Base-by-base conservation (phyloP, 2,329 filamentous ascomycete genomes). In the Chrysoporthe cubensis region DNA sequence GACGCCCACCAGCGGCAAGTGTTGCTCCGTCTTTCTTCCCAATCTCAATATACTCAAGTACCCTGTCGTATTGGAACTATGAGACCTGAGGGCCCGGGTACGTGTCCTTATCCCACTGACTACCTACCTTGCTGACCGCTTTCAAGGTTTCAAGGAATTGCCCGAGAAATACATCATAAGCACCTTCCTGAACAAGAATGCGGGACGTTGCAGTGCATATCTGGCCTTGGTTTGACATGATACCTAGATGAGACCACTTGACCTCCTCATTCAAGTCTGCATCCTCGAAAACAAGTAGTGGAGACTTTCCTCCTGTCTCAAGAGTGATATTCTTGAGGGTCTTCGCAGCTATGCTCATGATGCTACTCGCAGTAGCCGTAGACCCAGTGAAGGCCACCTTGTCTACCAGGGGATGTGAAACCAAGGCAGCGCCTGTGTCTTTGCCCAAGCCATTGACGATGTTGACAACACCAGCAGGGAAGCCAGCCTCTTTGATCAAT, bases 381-480 rank as follows among this genome's bases (percentile, higher is more conserved):
- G 88, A 91, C 50, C 92, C 92, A 0, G 92, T 94, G 71, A 94
- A 95, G 0, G 91, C 90, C 69, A 95, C 83, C 81, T 94, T 94
- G 74, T 92, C 89, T 16, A 95, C 84, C 52, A 85, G 85, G 34
- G 87, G 79, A 75, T 95, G 92, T 52, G 84, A 83, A 1, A 88
- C 89, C 9, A 94, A 83, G 0, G 90, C 88, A 5, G 88, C 83
- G 14, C 92, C 92, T 0, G 90, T 89, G 46, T 88, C 88, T 34
- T 83, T 83, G 37, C 91, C 91, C 64, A 88, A 84, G 0, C 92
- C 92, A 69, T 93, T 93, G 66, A 93, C 76, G 66, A 94, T 85
- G 77, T 94, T 94, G 71, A 94, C 78, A 4, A 94, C 91, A 50
- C 92, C 92, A 0, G 91, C 87, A 2, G 92, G 92, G 74, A 94